Evolutionary conservation across 2,329 filamentous ascomycete species (phyloP).

Genomic region (Reticulascus tulasneorum): DNA sequence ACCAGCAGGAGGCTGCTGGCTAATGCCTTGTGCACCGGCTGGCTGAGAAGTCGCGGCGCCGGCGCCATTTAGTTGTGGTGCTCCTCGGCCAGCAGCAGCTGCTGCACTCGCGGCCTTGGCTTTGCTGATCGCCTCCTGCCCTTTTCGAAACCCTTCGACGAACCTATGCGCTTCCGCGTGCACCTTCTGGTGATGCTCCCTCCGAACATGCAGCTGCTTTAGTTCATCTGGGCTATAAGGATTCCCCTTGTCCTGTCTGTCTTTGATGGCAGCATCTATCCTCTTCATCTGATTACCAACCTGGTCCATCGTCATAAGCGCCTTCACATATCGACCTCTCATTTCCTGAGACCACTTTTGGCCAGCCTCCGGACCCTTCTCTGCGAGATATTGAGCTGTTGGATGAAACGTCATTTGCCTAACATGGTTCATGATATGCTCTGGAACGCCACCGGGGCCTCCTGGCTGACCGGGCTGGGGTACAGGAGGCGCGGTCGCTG

Average conservation of each 20-base stretch:
- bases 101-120: conserved; percentile 16
- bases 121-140: conserved; percentile 32
- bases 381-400: conserved; percentile 33
- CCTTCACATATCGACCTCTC: conserved; percentile 43
- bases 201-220: conserved; percentile 38
- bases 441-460: conserved; percentile 33
- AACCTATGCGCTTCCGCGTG: conserved; percentile 44
- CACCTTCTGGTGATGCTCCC: conserved; percentile 39
- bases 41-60: neutral
- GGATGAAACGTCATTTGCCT: conserved; percentile 43
- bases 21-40: conserved; percentile 9
- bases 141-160: conserved; percentile 43
- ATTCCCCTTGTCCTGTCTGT: conserved; percentile 38
- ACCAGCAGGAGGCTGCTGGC: conserved; percentile 9
- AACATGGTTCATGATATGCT: conserved; percentile 43
- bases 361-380: conserved; percentile 39
- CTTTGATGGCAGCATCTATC: conserved; percentile 39
- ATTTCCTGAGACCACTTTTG: conserved; percentile 45
- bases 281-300: conserved; percentile 34
- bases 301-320: conserved; percentile 46
- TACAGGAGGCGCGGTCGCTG: conserved; percentile 4
- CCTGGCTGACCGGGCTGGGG: conserved; percentile 17
- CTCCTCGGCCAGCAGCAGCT: neutral
- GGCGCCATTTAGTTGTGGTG: neutral
- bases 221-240: conserved; percentile 44